Evolutionary conservation across 495 filamentous ascomycete species (phyloP).

Genomic region (Hypoxylon intermedium): DNA sequence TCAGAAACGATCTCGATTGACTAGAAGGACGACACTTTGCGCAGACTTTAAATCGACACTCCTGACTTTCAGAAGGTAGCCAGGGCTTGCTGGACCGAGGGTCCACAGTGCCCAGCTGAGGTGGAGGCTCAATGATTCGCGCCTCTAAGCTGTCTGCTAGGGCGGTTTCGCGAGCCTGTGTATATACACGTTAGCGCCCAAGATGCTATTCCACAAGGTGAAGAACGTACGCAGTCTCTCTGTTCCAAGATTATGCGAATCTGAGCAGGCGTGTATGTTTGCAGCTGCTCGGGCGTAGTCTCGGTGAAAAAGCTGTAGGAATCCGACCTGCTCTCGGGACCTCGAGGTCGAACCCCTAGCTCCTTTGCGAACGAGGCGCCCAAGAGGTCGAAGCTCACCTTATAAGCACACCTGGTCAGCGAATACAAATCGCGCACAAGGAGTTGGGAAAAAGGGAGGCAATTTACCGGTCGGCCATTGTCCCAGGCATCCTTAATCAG

Average conservation of each 20-base stretch:
- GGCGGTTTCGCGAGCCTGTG: constrained; percentile 8
- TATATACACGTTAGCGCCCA: constrained; percentile 3
- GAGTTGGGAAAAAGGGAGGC: constrained; percentile 29
- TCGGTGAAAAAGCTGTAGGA: constrained; percentile 54
- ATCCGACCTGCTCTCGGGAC: constrained; percentile 47
- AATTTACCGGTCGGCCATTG: constrained; percentile 41
- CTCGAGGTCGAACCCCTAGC: constrained; percentile 42
- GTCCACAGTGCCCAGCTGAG: constrained; percentile 20
- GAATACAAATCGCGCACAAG: constrained; percentile 18
- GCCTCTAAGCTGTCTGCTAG: neutral
- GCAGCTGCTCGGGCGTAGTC: constrained; percentile 56
- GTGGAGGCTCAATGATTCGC: neutral
- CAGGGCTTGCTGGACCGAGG: constrained; percentile 41
- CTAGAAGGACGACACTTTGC: constrained; percentile 56
- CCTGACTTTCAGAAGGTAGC: constrained; percentile 46
- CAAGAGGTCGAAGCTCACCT: constrained; percentile 32
- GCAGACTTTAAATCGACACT: constrained; percentile 63
- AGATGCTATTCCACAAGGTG: neutral
- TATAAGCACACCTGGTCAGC: constrained; percentile 10
- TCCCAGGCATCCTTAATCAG: constrained; percentile 48
- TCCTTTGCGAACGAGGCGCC: constrained; percentile 13
- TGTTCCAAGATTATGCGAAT: constrained; percentile 50
- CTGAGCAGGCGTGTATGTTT: constrained; percentile 52
- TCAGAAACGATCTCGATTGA: constrained; percentile 54
- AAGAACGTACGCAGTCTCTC: constrained; percentile 46